A percentile compares a stretch with the other conserved stretches of the same genome.
These are phyloP conservation scores for Moricandia moricandioides DNA, from an alignment of 345 rosid genomes.

Conservation along the genomic window DNA sequence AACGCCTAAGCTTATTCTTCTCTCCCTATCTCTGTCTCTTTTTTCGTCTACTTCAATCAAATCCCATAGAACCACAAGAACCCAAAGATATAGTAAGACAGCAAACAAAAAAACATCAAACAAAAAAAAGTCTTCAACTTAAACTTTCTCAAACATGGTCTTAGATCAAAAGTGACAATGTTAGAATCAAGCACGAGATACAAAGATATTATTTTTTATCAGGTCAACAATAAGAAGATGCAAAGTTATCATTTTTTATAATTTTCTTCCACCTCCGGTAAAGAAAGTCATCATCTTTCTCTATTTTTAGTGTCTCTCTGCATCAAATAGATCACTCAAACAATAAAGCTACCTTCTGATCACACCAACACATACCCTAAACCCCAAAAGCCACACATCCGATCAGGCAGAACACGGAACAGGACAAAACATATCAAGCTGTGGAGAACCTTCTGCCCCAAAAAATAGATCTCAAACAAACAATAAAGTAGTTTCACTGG, in stretches of 20 bases:
- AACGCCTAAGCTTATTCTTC: not conserved
- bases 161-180: not conserved
- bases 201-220: too few relatives aligned
- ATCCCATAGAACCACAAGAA: too few relatives aligned
- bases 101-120: too few relatives aligned
- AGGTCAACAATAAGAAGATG: not conserved
- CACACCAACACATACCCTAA: not conserved
- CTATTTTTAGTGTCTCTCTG: conserved; percentile 10
- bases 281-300: not conserved
- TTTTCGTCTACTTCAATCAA: too few relatives aligned
- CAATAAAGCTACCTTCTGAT: not conserved
- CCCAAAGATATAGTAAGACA: too few relatives aligned
- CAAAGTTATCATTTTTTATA: not conserved
- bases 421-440: not conserved
- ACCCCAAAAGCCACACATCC: conserved; percentile 26
- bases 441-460: conserved; percentile 1
- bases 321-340: conserved; percentile 6
- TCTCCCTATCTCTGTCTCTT: too few relatives aligned
- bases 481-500: not conserved
- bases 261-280: not conserved
- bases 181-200: not conserved
- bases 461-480: conserved; percentile 21
- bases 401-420: conserved; percentile 21
- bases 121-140: not conserved
- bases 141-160: not conserved